Base-by-base conservation (phyloP, 2,329 filamentous ascomycete genomes). In the Polytolypa hystricis region DNA sequence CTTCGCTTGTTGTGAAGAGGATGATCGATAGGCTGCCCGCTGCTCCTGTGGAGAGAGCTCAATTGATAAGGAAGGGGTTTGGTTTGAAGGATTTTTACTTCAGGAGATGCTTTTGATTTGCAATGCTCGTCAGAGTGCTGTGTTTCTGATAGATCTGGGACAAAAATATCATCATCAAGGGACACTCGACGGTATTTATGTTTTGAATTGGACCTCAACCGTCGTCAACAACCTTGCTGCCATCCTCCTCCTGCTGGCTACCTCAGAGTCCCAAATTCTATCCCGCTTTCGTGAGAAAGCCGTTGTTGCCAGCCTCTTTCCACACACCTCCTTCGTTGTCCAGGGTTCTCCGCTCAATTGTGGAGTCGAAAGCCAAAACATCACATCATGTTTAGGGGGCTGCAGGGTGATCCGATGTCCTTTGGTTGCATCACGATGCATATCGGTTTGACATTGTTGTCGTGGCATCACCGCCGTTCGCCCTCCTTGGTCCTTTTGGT, bases 181-280 rank as follows among this genome's bases (percentile, higher is more conserved):
- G 51, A 37, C 39, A 42, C 36, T 42, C 45, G 43, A 45, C 35
- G 48, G 48, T 62, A 62, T 62, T 62, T 62, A 62, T 62, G 57
- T 56, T 56, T 55, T 38, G 49, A 42, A 44, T 25, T 27, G 15
- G 9, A n/a, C n/a, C n/a, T n/a, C n/a, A n/a, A n/a, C n/a, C n/a
- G n/a, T n/a, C n/a, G n/a, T n/a, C n/a, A n/a, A n/a, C n/a, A n/a
- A n/a, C n/a, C n/a, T n/a, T n/a, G n/a, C n/a, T n/a, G n/a, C 27
- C 21, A 34, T 54, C 52, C 42, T 43, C 40, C 50, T 43, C 32
- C 35, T 40, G 37, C 37, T 42, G 46, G 35, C 47, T 35, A 26
- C 4, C 27, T n/a, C n/a, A n/a, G n/a, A n/a, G n/a, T n/a, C n/a
- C n/a, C n/a, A n/a, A n/a, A n/a, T n/a, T n/a, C n/a, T n/a, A n/a